Evolutionary conservation across 2,329 filamentous ascomycete genomes (phyloP).

Genomic region (Aspergillus sp.): DNA sequence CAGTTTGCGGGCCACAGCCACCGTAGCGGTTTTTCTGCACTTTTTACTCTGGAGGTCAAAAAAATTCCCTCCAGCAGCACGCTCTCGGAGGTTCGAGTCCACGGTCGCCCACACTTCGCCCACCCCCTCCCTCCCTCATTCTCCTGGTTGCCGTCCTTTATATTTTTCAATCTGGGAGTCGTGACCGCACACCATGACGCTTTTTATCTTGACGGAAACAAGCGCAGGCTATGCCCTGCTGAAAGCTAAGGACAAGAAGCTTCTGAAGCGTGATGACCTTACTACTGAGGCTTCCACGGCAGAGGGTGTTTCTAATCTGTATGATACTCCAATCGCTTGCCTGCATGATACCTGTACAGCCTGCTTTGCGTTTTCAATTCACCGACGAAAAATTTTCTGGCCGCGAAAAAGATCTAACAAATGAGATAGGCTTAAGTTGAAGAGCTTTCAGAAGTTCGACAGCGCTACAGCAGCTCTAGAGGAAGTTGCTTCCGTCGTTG

Average conservation of each 20-base stretch:
- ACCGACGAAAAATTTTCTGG: slow-evolving; percentile 23
- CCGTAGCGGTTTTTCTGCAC: slow-evolving; percentile 35
- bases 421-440: slow-evolving; percentile 74
- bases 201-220: slow-evolving; percentile 92
- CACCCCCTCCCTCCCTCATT: slow-evolving; percentile 22
- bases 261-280: slow-evolving; percentile 83
- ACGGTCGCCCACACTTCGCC: slow-evolving; percentile 29
- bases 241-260: slow-evolving; percentile 98
- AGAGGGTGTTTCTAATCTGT: slow-evolving; percentile 85
- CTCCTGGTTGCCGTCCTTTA: slow-evolving; percentile 18
- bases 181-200: slow-evolving; percentile 64
- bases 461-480: slow-evolving; percentile 86
- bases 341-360: neutral
- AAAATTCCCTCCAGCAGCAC: slow-evolving; percentile 38
- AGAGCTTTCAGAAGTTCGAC: slow-evolving; percentile 97
- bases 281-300: slow-evolving; percentile 72
- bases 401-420: slow-evolving; percentile 25
- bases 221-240: slow-evolving; percentile 96
- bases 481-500: slow-evolving; percentile 83
- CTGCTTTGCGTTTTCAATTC: neutral
- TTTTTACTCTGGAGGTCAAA: slow-evolving; percentile 31
- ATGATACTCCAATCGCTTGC: slow-evolving; percentile 43
- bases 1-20: slow-evolving; percentile 26
- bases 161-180: slow-evolving; percentile 25
- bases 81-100: slow-evolving; percentile 33